Evolutionary conservation across 106 monocot species (phyloP), one percentile per base, ranked within the genome.

Genomic region (Narthecium ossifragum): DNA sequence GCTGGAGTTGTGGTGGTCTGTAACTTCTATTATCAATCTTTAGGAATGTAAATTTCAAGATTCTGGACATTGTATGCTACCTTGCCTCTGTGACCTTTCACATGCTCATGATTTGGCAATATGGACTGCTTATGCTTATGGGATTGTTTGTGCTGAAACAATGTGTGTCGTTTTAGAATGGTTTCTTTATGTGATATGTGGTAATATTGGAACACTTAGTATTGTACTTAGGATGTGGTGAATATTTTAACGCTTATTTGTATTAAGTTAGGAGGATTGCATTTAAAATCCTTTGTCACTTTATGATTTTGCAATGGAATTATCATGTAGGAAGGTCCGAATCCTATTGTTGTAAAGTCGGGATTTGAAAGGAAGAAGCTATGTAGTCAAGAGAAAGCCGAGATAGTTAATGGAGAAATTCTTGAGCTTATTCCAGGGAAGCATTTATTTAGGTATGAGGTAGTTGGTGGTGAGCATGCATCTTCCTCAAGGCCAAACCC

Each of bases 391-490:
- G 83, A 84, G 23, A 96, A 62, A 70, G 48, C 30, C 21, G 31
- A 53, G 13, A 53, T 96, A 39, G 65, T 18, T 49, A 47, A 90
- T 71, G 86, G 73, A 62, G 94, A 96, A 55, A 66, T 96, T 70
- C 40, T 96, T 32, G 94, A 96, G 73, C 65, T 96, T 68, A 80
- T 96, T 75, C 90, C 90, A 51, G 86, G 94, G 28, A 51, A 66
- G 48, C 71, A 84, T 80, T 68, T 73, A 11, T 83, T 84, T 51
- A 90, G 73, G 58, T 96, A 81, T 71, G 70, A 70, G 23, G 62
- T 49, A 31, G 43, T 55, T 70, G 71, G 45, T 14, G n/a, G 28
- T 68, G 65, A 73, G 6, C 17, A 65, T 57, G 46, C 32, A 40
- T 60, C 60, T 26, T 65, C 58, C 54, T 62, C 67, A 32, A 49